Evolutionary conservation across 2,329 filamentous ascomycete genomes (phyloP), one percentile per base, ranked within the genome.

Genomic region (Cladophialophora yegresii): DNA sequence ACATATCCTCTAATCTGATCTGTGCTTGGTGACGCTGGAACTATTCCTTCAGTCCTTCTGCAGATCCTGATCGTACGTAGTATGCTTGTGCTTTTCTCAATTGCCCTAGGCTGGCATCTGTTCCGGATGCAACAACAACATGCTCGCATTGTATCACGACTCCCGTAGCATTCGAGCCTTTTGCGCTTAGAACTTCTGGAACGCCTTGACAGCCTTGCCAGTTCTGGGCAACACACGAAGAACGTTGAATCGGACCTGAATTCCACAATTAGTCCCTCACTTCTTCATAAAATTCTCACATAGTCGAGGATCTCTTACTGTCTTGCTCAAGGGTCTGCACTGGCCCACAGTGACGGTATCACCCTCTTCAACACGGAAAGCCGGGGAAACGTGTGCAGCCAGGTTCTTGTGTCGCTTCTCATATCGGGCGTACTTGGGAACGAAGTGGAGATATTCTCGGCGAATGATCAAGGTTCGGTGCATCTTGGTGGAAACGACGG

Each of bases 361-460:
- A 88, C 95, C 96, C 81, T 98, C 93, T 86, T 96, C 91, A 77
- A 98, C 93, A 96, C 95, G 95, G 92, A 99, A 99, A 82, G 93
- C 93, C 77, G 95, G 95, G 72, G 93, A 97, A 78, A 98, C 93
- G 88, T 99, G 95, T 74, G 93, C 95, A 78, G 95, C 92, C 73
- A 99, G 87, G 89, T 99, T 99, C 90, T 97, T 97, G 91, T 99
- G 95, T 82, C 95, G 89, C 90, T 97, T 98, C 92, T 99, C 96
- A 84, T 99, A 99, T 89, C 95, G 91, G 81, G 91, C 87, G 89
- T 99, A 99, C 87, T 99, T 99, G 83, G 93, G 93, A 81, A 99
- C 90, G 85, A 91, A 99, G 87, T 99, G 95, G 71, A 99, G 92
- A 88, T 99, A 99, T 88, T 99, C 95, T 84, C 95, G 90, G 82